A percentile compares a stretch with the other conserved stretches of the same genome.
These are phyloP conservation scores for Trametes elegans DNA, from an alignment of 768 basidiomycete genomes.

Conservation along the genomic window DNA sequence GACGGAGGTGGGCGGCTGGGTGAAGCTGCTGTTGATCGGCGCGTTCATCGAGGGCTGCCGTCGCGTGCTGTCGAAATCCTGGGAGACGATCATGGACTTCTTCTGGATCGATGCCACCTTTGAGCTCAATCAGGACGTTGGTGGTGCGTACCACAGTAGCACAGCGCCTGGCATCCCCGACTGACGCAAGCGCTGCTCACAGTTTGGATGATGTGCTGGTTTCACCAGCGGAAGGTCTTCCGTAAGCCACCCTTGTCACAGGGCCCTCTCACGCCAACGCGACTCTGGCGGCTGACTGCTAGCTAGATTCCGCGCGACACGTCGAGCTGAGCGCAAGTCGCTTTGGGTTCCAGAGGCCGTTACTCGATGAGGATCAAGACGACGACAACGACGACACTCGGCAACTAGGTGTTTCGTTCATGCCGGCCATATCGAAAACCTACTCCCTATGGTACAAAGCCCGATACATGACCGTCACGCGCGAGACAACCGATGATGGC, in stretches of 20 bases:
- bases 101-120: conserved; percentile 66
- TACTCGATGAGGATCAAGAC: neutral
- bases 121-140: conserved; percentile 55
- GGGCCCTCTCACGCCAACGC: no score
- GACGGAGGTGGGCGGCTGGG: conserved; percentile 59
- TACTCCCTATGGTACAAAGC: conserved; percentile 50
- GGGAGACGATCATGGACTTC: conserved; percentile 44
- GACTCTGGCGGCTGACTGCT: no score
- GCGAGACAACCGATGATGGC: conserved; percentile 34
- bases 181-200: neutral
- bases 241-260: no score
- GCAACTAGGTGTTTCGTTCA: conserved; percentile 14
- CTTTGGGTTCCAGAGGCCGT: no score
- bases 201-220: conserved; percentile 78
- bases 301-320: conserved; percentile 13
- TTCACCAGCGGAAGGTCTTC: no score
- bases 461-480: conserved; percentile 30
- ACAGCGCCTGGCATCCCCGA: conserved; percentile 3
- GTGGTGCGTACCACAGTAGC: conserved; percentile 38
- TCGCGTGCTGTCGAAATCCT: conserved; percentile 42
- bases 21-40: conserved; percentile 62
- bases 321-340: conserved; percentile 16
- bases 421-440: conserved; percentile 21
- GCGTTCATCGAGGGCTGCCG: conserved; percentile 61
- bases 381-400: conserved; percentile 13